A percentile compares a stretch with the other conserved stretches of the same genome.
These are phyloP conservation scores for Rhodosporidiobolus sp. DNA, from an alignment of 768 basidiomycete species.

Conservation along the genomic window DNA sequence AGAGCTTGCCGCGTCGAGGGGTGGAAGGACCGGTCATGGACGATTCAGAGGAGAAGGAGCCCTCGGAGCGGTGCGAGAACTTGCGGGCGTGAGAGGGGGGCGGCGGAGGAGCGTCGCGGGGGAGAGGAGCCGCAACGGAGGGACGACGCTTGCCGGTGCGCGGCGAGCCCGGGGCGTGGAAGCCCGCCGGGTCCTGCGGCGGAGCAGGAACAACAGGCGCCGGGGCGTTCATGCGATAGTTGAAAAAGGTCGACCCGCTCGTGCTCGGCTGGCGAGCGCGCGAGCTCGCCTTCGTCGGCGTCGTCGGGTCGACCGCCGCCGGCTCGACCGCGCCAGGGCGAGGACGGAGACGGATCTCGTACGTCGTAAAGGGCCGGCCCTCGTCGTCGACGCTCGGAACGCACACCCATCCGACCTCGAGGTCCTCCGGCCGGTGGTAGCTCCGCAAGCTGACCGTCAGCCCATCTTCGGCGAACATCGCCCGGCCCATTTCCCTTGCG, in stretches of 20 bases:
- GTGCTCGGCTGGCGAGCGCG: background rate
- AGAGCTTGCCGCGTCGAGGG: constrained; percentile 3
- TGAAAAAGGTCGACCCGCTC: constrained; percentile 16
- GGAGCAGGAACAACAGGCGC: background rate
- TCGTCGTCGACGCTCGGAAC: constrained; percentile 7
- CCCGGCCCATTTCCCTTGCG: constrained; percentile 2
- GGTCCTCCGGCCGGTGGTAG: constrained; percentile 24
- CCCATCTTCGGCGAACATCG: background rate
- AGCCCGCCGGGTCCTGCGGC: background rate
- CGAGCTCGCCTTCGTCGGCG: background rate
- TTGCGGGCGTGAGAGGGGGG: no score
- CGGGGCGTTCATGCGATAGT: constrained; percentile 28
- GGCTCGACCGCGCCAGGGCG: background rate
- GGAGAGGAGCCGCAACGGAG: background rate
- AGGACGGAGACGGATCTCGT: constrained; percentile 23
- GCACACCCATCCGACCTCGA: constrained; percentile 23
- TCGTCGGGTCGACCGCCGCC: background rate
- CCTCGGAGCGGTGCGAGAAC: constrained; percentile 5
- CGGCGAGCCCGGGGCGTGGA: background rate
- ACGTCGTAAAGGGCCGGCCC: constrained; percentile 16
- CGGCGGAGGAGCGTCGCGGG: background rate
- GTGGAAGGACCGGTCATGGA: background rate
- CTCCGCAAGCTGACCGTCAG: constrained; percentile 22
- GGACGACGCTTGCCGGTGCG: background rate
- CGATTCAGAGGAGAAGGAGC: constrained; percentile 15